phyloP scores from a whole-genome alignment of 495 filamentous ascomycete species.

The Neurospora tetraspora region DNA sequence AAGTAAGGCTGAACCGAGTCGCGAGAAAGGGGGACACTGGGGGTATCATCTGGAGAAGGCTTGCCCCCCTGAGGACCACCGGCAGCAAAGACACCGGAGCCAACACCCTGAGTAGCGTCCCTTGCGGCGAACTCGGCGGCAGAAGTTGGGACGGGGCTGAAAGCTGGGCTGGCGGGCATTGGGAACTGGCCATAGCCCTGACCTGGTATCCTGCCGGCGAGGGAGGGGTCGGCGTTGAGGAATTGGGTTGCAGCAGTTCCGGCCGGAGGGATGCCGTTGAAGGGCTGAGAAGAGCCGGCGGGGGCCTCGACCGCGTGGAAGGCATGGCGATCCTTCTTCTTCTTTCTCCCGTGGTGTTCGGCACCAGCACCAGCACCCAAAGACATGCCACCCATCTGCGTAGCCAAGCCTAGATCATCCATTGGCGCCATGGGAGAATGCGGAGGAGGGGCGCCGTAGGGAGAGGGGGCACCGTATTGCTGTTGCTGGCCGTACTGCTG shows the following conservation, averaged over 20 bases:
- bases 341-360: constrained; percentile 45
- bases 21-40: constrained; percentile 79
- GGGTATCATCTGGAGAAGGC: constrained; percentile 88
- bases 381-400: constrained; percentile 80
- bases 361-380: constrained; percentile 48
- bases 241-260: constrained; percentile 53
- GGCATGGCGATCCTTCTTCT: constrained; percentile 91
- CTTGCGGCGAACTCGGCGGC: constrained; percentile 49
- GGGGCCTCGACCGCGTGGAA: constrained; percentile 78
- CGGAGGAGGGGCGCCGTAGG: constrained; percentile 6
- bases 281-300: constrained; percentile 50
- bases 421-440: constrained; percentile 3
- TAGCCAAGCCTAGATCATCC: constrained; percentile 52
- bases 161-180: constrained; percentile 47
- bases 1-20: constrained; percentile 77
- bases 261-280: constrained; percentile 54
- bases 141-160: constrained; percentile 44
- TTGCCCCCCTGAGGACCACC: constrained; percentile 39
- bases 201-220: constrained; percentile 14
- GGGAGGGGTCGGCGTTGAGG: constrained; percentile 52
- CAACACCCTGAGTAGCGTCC: constrained; percentile 16
- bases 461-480: constrained; percentile 24
- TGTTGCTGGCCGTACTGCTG: constrained; percentile 19
- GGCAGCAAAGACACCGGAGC: constrained; percentile 22
- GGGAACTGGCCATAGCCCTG: constrained; percentile 45